Evolutionary conservation across 1,284 basidiomycete species (phyloP).

Genomic region (Sphaerobolus stellatus): DNA sequence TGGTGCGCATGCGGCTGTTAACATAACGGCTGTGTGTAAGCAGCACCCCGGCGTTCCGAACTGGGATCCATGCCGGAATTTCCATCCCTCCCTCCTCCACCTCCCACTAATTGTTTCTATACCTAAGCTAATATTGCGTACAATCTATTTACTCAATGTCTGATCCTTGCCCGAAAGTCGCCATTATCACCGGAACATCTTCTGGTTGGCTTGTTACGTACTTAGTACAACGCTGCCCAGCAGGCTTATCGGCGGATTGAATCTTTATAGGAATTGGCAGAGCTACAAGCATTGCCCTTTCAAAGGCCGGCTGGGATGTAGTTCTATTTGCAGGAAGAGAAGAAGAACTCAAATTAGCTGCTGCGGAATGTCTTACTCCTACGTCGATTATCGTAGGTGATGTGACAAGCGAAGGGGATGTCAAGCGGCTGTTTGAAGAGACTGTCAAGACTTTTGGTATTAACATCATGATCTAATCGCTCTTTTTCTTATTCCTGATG

Average conservation of each 20-base stretch:
- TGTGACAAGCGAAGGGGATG: slow-evolving; percentile 59
- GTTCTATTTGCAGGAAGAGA: slow-evolving; percentile 57
- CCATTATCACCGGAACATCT: slow-evolving; percentile 36
- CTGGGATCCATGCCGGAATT: no score
- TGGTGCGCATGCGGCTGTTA: no score
- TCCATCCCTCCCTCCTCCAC: no score
- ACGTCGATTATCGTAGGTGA: slow-evolving; percentile 58
- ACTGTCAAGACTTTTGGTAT: slow-evolving; percentile 59
- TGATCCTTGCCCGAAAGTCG: no score
- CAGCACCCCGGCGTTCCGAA: no score
- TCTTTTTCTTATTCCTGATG: slow-evolving; percentile 5
- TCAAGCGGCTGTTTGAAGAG: slow-evolving; percentile 52
- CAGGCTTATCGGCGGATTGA: no score
- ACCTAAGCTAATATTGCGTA: no score
- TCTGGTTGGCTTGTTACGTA: slow-evolving; percentile 24
- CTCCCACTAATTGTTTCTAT: no score
- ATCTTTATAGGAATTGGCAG: slow-evolving; percentile 46
- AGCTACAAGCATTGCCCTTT: slow-evolving; percentile 51
- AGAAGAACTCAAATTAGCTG: slow-evolving; percentile 60
- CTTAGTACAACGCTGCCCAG: background rate
- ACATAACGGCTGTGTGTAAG: no score
- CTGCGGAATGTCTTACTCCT: slow-evolving; percentile 43
- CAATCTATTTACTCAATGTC: no score
- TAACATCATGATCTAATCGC: slow-evolving; percentile 18
- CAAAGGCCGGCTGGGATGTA: slow-evolving; percentile 58